Evolutionary conservation across 768 basidiomycete species (phyloP), one percentile per base, ranked within the genome.

Genomic region (Sporobolomyces roseus): DNA sequence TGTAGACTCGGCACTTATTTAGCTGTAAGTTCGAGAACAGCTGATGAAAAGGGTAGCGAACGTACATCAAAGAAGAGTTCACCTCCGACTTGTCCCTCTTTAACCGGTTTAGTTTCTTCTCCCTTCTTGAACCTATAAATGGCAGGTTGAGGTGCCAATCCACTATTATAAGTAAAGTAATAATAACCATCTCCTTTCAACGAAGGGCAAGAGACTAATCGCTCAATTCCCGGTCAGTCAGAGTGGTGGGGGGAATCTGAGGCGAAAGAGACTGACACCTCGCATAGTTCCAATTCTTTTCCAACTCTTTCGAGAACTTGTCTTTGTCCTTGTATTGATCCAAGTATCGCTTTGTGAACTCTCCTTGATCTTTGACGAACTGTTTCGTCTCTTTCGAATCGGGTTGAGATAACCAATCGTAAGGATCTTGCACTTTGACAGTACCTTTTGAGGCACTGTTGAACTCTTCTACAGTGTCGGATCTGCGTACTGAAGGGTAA

Each of bases 51-150:
- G 17, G 14, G 36, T n/a, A 74, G 25, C 48, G 35, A 60, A 12
- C 84, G 65, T 74, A 87, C 87, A 77, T 92, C 88, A 74, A 91
- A 91, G 78, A 88, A 91, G 5, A 90, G 81, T 76, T 90, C 88
- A 33, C 85, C 85, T 19, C 81, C 83, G 23, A 79, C 75, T 33
- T 80, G 81, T 46, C 74, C 70, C 23, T 78, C 76, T 23, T 80
- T 45, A 25, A 71, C 73, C 0, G 56, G 21, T 16, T 35, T n/a
- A 3, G 63, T 56, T 32, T 62, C 66, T 14, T 59, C 14, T 0
- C 68, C 65, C 36, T 79, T 52, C 30, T 68, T 75, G 84, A 82
- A 70, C 83, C 82, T 46, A 88, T 88, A 52, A 88, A 74, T 72
- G 30, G 33, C 86, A 85, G 66, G 87, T 77, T 33, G 87, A 87